A percentile compares a stretch with the other conserved stretches of the same genome.
Conservation (phyloP, 345 rosid species). For the Pistacia atlantica region DNA sequence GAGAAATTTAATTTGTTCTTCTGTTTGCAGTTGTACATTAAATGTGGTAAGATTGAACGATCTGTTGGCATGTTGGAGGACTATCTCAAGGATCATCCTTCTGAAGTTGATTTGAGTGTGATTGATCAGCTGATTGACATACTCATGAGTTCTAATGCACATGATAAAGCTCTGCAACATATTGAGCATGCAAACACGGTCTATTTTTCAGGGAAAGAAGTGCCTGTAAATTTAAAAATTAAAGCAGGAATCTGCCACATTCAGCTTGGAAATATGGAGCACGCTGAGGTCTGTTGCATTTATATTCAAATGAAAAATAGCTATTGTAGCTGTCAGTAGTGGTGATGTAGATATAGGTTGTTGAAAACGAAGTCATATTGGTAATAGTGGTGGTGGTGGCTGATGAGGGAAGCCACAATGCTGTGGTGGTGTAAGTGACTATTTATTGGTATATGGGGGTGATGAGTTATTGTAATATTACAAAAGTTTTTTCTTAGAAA, state of each 20-base stretch:
- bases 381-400: neutral
- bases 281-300: slow-evolving; percentile 75
- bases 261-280: slow-evolving; percentile 62
- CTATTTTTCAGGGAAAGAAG: slow-evolving; percentile 49
- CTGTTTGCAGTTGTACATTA: slow-evolving; percentile 58
- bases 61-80: slow-evolving; percentile 64
- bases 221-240: slow-evolving; percentile 57
- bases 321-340: neutral
- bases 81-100: slow-evolving; percentile 58
- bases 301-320: neutral
- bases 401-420: neutral
- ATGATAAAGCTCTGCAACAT: slow-evolving; percentile 69
- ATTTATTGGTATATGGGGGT: neutral
- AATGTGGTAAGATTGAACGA: slow-evolving; percentile 63
- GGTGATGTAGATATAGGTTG: neutral
- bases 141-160: slow-evolving; percentile 65
- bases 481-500: neutral
- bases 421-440: neutral
- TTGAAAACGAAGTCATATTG: neutral
- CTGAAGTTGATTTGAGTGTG: slow-evolving; percentile 57
- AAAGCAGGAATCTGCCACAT: slow-evolving; percentile 86
- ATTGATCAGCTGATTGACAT: slow-evolving; percentile 64
- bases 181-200: slow-evolving; percentile 48
- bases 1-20: slow-evolving; percentile 10
- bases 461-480: neutral